phyloP scores from a whole-genome alignment of 257 asterid genomes.

The Ajuga chamaepitys region DNA sequence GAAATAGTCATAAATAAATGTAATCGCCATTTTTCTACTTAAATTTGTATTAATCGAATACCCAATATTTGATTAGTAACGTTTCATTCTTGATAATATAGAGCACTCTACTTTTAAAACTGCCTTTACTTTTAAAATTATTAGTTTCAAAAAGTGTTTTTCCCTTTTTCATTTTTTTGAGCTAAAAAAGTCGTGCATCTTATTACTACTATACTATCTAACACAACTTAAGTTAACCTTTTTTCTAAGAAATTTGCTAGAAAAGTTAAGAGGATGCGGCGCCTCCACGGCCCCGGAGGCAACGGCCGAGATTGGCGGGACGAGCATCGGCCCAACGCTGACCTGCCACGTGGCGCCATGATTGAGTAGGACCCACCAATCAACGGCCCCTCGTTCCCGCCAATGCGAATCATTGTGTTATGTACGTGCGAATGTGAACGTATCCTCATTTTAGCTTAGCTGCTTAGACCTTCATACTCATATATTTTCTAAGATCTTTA shows the following conservation, averaged over 20 bases:
- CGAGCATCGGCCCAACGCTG: neutral
- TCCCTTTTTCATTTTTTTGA: neutral
- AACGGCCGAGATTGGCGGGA: constrained; percentile 52
- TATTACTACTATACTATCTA: too few relatives aligned
- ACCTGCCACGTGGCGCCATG: constrained; percentile 12
- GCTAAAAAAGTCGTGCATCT: neutral
- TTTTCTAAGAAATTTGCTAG: neutral
- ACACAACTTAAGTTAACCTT: neutral
- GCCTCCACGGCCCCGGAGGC: constrained; percentile 33
- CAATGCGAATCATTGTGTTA: constrained; percentile 14
- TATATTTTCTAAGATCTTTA: neutral
- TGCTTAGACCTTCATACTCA: neutral
- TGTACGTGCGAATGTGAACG: constrained; percentile 7
- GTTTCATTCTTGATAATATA: too few relatives aligned
- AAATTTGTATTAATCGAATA: too few relatives aligned
- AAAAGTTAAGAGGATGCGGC: constrained; percentile 25
- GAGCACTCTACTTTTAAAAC: too few relatives aligned
- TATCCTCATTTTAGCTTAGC: neutral
- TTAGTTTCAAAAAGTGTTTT: neutral
- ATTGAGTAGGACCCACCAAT: constrained; percentile 24
- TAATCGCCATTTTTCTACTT: too few relatives aligned
- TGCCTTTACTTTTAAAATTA: too few relatives aligned
- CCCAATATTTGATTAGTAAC: too few relatives aligned
- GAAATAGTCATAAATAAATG: too few relatives aligned
- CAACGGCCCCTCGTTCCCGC: constrained; percentile 26